phyloP scores from a whole-genome alignment of 1,139 yeast species.

The Debaryomyces psychrophilus region DNA sequence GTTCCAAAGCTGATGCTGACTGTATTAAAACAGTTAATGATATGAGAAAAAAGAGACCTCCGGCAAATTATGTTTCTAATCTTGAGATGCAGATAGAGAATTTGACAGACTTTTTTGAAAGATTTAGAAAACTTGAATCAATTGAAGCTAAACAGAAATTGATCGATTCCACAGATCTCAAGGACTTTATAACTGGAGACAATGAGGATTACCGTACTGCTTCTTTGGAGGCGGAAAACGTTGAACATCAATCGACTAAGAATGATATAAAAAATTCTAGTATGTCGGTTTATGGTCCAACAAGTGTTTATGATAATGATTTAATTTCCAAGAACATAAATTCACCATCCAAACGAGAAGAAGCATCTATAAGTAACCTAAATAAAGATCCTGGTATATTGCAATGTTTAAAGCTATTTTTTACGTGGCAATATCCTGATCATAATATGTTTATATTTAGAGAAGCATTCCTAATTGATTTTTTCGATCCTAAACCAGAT shows the following conservation, averaged over 20 bases:
- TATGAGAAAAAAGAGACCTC: constrained; percentile 55
- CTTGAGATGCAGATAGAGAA: constrained; percentile 34
- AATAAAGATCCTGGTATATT: constrained; percentile 48
- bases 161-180: constrained; percentile 25
- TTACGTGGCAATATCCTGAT: constrained; percentile 69
- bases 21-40: constrained; percentile 56
- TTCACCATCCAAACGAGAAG: constrained; percentile 23
- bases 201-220: constrained; percentile 1
- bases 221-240: background rate
- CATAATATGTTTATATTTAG: constrained; percentile 64
- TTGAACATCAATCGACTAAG: background rate
- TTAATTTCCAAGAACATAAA: constrained; percentile 27
- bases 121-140: constrained; percentile 24
- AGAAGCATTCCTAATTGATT: constrained; percentile 64
- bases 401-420: constrained; percentile 56
- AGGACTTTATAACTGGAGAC: constrained; percentile 15
- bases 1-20: constrained; percentile 46
- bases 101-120: constrained; percentile 29
- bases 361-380: constrained; percentile 28
- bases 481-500: constrained; percentile 53
- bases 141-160: constrained; percentile 26
- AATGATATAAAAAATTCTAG: constrained; percentile 5
- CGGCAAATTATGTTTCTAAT: constrained; percentile 49
- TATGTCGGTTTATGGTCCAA: constrained; percentile 51
- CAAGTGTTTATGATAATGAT: constrained; percentile 49